A percentile compares a stretch with the other conserved stretches of the same genome.
Conservation (phyloP, 2,329 filamentous ascomycete genomes). For the Colletotrichum spaethianum region DNA sequence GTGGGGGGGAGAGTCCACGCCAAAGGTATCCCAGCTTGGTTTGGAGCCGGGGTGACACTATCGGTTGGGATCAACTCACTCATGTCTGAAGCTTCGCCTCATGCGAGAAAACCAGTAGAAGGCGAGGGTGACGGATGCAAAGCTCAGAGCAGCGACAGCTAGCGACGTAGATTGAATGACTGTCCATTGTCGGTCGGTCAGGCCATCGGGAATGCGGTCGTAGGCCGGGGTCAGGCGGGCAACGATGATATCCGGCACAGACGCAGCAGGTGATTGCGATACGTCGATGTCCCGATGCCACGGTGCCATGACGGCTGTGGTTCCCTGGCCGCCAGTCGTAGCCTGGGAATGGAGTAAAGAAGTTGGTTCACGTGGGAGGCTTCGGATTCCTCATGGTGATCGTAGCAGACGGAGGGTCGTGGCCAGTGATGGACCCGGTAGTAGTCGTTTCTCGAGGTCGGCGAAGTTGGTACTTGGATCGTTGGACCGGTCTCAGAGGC, state of each 20-base stretch:
- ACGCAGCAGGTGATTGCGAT: constrained; percentile 5
- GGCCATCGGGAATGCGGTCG: constrained; percentile 27
- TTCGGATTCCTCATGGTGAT: constrained; percentile 40
- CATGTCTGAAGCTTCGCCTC: constrained; percentile 81
- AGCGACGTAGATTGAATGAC: constrained; percentile 51
- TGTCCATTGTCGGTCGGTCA: constrained; percentile 36
- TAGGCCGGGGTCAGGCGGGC: constrained; percentile 16
- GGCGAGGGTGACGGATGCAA: constrained; percentile 68
- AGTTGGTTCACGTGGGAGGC: constrained; percentile 36
- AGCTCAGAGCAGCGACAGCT: constrained; percentile 64
- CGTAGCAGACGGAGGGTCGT: background rate
- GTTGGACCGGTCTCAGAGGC: background rate
- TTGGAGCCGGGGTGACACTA: background rate
- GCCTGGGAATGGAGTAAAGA: constrained; percentile 9
- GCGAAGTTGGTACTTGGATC: background rate
- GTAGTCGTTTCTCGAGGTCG: background rate
- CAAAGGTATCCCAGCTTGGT: constrained; percentile 42
- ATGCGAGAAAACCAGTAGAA: constrained; percentile 83
- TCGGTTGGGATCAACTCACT: constrained; percentile 61
- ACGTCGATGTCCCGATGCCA: constrained; percentile 23
- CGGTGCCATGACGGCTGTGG: constrained; percentile 35
- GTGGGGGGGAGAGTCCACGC: background rate
- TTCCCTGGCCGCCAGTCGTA: constrained; percentile 14
- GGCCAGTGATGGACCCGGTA: constrained; percentile 3
- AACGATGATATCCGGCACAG: constrained; percentile 9